Evolutionary conservation across 441 rosid genomes (phyloP), one percentile per base, ranked within the genome.

Genomic region (Syzygium malaccense): DNA sequence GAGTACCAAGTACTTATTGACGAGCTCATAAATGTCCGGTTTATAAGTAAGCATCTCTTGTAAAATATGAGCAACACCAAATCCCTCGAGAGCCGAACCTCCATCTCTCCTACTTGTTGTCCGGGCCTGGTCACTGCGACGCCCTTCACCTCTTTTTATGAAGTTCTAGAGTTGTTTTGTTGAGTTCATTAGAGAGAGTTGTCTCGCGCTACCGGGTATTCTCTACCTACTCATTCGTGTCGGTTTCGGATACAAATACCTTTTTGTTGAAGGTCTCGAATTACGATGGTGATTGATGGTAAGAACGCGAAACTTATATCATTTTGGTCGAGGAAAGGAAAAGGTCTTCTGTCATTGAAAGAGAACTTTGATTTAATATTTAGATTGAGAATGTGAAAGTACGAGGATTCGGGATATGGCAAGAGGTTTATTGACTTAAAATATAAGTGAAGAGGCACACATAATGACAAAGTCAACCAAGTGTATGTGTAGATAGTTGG

Each of bases 291-390:
- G 23, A 64, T 64, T 7, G 17, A 15, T 1, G 1, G 75, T 64
- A 30, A 64, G 75, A 30, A 33, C 12, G 11, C 75, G 0, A 64
- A 8, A 30, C 37, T 4, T 30, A 8, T 3, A 0, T 64, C 75
- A 30, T 64, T 64, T 30, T 2, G 20, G 75, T 0, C 11, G 20
- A 30, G 10, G 75, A 15, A 30, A 64, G 37, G 0, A 64, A 64
- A 30, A 64, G 23, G 41, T 30, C 75, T 64, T 64, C 12, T 15
- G 0, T 64, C 20, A 0, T 62, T 62, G 37, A 14, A 62, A 62
- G 71, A 62, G 10, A 0, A n/a, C 10, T n/a, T 62, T n/a, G 3
- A 15, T 62, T 62, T 62, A 19, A n/a, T n/a, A 0, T 3, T 0
- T 62, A 15, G 20, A n/a, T 64, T 30, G 12, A 64, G 75, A 30